These are phyloP conservation scores for Moelleriella libera DNA, from an alignment of 2,329 filamentous ascomycete species.

Conservation along the genomic window DNA sequence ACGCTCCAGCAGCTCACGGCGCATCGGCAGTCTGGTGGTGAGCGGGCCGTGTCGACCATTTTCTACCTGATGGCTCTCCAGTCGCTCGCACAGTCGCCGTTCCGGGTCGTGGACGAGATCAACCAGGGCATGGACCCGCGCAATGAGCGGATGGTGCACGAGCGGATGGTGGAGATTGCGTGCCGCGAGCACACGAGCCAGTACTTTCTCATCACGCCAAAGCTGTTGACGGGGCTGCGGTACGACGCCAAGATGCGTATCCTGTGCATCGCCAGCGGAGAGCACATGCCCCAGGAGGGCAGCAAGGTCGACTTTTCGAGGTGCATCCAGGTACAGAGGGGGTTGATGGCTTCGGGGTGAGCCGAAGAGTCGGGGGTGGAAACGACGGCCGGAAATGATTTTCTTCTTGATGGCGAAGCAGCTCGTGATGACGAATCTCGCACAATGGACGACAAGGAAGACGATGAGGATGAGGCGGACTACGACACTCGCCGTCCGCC, in stretches of 20 bases:
- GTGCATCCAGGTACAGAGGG: slow-evolving; percentile 28
- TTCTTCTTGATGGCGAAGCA: too few relatives aligned
- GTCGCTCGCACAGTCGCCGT: slow-evolving; percentile 82
- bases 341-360: slow-evolving; percentile 19
- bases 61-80: slow-evolving; percentile 99
- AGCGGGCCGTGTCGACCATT: slow-evolving; percentile 91
- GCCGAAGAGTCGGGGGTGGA: background rate
- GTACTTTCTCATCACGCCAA: slow-evolving; percentile 97
- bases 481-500: too few relatives aligned
- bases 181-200: slow-evolving; percentile 67
- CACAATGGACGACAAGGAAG: too few relatives aligned
- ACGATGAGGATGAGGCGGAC: too few relatives aligned
- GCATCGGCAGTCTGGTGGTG: slow-evolving; percentile 90
- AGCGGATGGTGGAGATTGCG: slow-evolving; percentile 95
- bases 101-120: slow-evolving; percentile 98
- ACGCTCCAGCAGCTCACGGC: slow-evolving; percentile 72
- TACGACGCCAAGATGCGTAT: slow-evolving; percentile 90
- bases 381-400: background rate
- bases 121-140: slow-evolving; percentile 99
- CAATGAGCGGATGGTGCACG: slow-evolving; percentile 96
- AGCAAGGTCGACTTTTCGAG: slow-evolving; percentile 33
- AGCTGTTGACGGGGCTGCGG: slow-evolving; percentile 70
- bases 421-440: too few relatives aligned
- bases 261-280: slow-evolving; percentile 84
- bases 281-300: slow-evolving; percentile 47